Percentiles rank a stretch among this genome's conserved stretches.
Conservation (phyloP, 2,329 filamentous ascomycete genomes). For the Keithomyces neogunnii region DNA sequence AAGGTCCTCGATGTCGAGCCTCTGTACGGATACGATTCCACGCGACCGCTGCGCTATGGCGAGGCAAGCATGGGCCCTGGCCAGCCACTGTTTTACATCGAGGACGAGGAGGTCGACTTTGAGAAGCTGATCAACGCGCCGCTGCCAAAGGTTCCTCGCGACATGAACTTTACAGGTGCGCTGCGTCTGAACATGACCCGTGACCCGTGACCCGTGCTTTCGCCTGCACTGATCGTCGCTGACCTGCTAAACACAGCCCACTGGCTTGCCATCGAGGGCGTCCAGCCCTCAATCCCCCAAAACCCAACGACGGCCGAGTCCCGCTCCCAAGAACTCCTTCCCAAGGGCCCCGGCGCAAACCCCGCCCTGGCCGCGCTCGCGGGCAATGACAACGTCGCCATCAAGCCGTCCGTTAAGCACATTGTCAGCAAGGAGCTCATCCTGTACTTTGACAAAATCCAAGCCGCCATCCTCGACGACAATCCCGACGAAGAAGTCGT, state of each 20-base stretch:
- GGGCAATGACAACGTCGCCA: slow-evolving; percentile 72
- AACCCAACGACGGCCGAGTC: slow-evolving; percentile 86
- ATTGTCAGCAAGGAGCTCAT: slow-evolving; percentile 93
- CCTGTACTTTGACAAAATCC: slow-evolving; percentile 94
- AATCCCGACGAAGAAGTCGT: slow-evolving; percentile 69
- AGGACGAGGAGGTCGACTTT: slow-evolving; percentile 97
- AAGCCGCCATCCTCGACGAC: slow-evolving; percentile 79
- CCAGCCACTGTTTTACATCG: slow-evolving; percentile 92
- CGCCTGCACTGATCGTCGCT: background rate
- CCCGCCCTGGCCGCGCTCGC: slow-evolving; percentile 72
- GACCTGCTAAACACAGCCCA: slow-evolving; percentile 52
- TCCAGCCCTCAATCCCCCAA: slow-evolving; percentile 92
- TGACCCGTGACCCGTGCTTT: background rate
- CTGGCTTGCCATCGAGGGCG: slow-evolving; percentile 95
- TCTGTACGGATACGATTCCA: slow-evolving; percentile 92
- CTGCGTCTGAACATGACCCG: background rate
- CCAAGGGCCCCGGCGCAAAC: slow-evolving; percentile 85
- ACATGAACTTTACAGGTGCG: slow-evolving; percentile 83
- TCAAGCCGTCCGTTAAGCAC: slow-evolving; percentile 91
- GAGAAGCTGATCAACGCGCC: slow-evolving; percentile 98
- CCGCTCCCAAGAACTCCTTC: slow-evolving; percentile 73
- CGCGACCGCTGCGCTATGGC: slow-evolving; percentile 78
- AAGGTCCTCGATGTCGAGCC: slow-evolving; percentile 87
- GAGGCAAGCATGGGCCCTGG: slow-evolving; percentile 90
- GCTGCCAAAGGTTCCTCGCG: slow-evolving; percentile 85